Percentiles rank a stretch among this genome's conserved stretches.
Evolutionary conservation across 2,329 filamentous ascomycete species (phyloP).

Genomic region (Alternaria sp.): DNA sequence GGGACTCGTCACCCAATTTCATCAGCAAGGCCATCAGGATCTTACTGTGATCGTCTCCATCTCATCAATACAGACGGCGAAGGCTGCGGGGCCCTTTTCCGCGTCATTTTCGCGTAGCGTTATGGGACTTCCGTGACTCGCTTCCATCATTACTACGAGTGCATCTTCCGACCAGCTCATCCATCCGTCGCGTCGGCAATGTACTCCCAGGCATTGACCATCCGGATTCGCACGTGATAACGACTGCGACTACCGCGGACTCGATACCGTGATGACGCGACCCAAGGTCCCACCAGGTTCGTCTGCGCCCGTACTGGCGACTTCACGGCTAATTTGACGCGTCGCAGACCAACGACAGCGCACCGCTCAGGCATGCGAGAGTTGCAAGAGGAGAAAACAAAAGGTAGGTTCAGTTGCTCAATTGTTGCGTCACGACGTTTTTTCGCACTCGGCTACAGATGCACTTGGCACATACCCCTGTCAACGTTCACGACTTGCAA

Average conservation of each 20-base stretch:
- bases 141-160: constrained; percentile 16
- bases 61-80: constrained; percentile 3
- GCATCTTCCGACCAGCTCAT: constrained; percentile 39
- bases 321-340: constrained; percentile 54
- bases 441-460: background rate
- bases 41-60: constrained; percentile 5
- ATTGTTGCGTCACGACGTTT: background rate
- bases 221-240: constrained; percentile 31
- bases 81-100: constrained; percentile 9
- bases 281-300: constrained; percentile 44
- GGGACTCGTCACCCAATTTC: background rate
- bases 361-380: constrained; percentile 68
- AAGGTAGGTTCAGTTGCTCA: constrained; percentile 58
- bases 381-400: constrained; percentile 70
- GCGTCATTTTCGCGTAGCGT: background rate
- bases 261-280: constrained; percentile 35
- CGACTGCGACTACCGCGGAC: constrained; percentile 10
- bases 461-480: background rate
- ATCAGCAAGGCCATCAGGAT: background rate
- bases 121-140: constrained; percentile 17
- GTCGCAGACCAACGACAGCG: constrained; percentile 67
- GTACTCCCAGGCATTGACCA: constrained; percentile 14
- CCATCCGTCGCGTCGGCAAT: constrained; percentile 34
- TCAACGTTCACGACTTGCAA: background rate
- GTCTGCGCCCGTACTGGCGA: constrained; percentile 16